These are phyloP conservation scores for Xylaria sp. DNA, from an alignment of 2,329 filamentous ascomycete genomes.

Conservation along the genomic window DNA sequence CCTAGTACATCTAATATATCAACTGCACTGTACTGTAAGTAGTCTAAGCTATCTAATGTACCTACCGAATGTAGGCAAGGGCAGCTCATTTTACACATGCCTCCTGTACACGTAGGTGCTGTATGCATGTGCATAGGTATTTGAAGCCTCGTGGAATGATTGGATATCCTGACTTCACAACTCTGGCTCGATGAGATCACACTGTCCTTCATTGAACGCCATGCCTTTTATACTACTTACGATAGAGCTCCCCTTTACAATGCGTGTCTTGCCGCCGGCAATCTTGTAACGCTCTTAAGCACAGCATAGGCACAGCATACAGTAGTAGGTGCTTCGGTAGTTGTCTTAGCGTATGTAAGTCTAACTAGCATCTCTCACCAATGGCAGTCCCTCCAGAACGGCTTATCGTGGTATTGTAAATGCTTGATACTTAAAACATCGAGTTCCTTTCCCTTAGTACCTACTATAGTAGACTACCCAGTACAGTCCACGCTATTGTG, in stretches of 20 bases:
- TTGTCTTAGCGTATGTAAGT: slow-evolving; percentile 19
- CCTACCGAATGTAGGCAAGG: neutral
- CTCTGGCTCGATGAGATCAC: neutral
- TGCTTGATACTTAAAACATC: too few relatives aligned
- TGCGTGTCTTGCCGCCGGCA: slow-evolving; percentile 16
- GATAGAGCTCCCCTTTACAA: neutral
- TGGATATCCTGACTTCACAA: neutral
- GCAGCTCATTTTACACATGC: neutral
- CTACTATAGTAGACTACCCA: neutral
- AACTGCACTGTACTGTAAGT: too few relatives aligned
- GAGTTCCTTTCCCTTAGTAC: too few relatives aligned
- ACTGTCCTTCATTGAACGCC: neutral
- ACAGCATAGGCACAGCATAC: slow-evolving; percentile 20
- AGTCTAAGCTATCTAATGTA: too few relatives aligned
- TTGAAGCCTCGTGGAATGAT: neutral
- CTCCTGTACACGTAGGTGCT: too few relatives aligned
- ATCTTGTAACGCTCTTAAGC: slow-evolving; percentile 14
- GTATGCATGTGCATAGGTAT: too few relatives aligned
- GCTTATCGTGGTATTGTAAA: too few relatives aligned
- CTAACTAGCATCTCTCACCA: slow-evolving; percentile 2
- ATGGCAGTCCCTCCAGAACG: neutral
- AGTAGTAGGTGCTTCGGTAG: too few relatives aligned
- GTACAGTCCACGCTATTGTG: neutral
- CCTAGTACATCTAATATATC: too few relatives aligned
- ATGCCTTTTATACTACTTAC: neutral